A percentile compares a stretch with the other conserved stretches of the same genome.
Conservation (phyloP, 2,329 filamentous ascomycete species). For the Trichothecium sympodiale region DNA sequence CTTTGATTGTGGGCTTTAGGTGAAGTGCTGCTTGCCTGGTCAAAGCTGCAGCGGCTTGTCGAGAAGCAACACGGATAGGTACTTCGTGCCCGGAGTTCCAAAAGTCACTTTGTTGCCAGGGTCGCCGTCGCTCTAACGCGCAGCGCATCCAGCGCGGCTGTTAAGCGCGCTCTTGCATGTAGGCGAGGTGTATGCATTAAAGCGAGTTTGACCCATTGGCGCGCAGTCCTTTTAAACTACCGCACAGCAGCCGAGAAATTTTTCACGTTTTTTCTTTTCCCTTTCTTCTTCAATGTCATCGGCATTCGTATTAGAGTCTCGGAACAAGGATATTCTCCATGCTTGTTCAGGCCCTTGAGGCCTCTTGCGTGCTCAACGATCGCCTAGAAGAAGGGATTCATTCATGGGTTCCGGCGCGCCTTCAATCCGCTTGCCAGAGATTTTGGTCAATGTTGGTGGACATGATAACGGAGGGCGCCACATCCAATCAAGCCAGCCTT, state of each 20-base stretch:
- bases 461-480: conserved; percentile 32
- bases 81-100: too few relatives aligned
- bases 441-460: conserved; percentile 26
- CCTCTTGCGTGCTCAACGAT: conserved; percentile 96
- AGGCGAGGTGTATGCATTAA: conserved; percentile 14
- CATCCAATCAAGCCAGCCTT: conserved; percentile 21
- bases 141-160: too few relatives aligned
- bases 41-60: too few relatives aligned
- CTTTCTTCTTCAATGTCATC: conserved; percentile 59
- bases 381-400: conserved; percentile 60
- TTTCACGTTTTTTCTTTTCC: conserved; percentile 24
- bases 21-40: too few relatives aligned
- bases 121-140: too few relatives aligned
- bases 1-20: too few relatives aligned
- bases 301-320: conserved; percentile 99
- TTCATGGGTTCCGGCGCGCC: conserved; percentile 42
- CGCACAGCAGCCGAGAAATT: background rate
- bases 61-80: too few relatives aligned
- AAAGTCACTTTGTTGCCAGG: too few relatives aligned
- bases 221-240: background rate
- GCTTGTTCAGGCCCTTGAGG: conserved; percentile 78
- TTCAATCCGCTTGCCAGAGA: conserved; percentile 49
- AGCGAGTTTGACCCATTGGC: conserved; percentile 5
- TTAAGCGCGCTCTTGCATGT: too few relatives aligned
- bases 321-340: conserved; percentile 73